Evolutionary conservation across 1,284 basidiomycete genomes (phyloP).

Genomic region (Ceratorhiza oryzae-sativae): DNA sequence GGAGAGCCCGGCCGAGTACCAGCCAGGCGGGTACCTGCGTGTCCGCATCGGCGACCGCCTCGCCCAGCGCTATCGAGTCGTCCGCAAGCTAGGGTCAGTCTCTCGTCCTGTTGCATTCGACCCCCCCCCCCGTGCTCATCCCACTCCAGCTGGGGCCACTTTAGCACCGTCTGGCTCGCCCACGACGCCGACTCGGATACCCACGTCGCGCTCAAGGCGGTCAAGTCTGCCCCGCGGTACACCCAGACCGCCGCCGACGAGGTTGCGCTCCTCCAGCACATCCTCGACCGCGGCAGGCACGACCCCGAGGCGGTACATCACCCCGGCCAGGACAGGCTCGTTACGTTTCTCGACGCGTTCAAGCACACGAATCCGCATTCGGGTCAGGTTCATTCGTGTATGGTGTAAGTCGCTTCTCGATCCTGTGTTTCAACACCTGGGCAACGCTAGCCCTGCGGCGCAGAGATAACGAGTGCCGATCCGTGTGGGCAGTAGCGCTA

Average conservation of each 20-base stretch:
- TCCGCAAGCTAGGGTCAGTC: constrained; percentile 90
- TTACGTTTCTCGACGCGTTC: constrained; percentile 97
- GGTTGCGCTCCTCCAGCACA: constrained; percentile 95
- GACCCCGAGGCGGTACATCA: constrained; percentile 59
- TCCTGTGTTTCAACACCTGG: constrained; percentile 5
- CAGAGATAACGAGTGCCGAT: neutral
- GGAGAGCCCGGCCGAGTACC: constrained; percentile 42
- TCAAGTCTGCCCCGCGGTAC: constrained; percentile 96
- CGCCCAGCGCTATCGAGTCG: constrained; percentile 91
- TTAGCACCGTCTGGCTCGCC: constrained; percentile 93
- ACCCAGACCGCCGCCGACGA: constrained; percentile 98
- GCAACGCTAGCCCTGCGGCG: constrained; percentile 7
- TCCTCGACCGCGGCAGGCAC: constrained; percentile 65
- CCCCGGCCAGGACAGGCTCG: constrained; percentile 60
- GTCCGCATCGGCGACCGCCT: constrained; percentile 92
- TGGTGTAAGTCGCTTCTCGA: constrained; percentile 23
- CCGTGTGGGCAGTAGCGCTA: constrained; percentile 18
- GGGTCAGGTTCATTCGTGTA: constrained; percentile 71
- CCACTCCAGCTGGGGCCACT: constrained; percentile 72
- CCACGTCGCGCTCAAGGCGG: constrained; percentile 98
- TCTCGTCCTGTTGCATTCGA: neutral
- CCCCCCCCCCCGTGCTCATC: neutral
- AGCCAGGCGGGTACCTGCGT: constrained; percentile 50
- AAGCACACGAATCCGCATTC: constrained; percentile 96
- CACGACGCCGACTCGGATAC: constrained; percentile 87